A percentile compares a stretch with the other conserved stretches of the same genome.
Evolutionary conservation across 192 early-diverging fungal genomes (phyloP).

Genomic region (Diversispora eburnea): DNA sequence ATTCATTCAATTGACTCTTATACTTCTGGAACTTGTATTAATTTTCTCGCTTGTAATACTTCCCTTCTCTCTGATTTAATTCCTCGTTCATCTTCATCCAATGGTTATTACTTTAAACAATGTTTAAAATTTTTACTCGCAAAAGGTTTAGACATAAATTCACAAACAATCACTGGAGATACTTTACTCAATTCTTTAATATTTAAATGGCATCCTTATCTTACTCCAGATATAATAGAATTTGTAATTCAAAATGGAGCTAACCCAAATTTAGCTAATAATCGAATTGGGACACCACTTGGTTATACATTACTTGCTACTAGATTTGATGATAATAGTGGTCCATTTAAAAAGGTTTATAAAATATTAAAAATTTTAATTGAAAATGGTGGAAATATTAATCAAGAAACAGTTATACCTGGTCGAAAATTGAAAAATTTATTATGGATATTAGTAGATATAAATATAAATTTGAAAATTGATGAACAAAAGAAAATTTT

Average conservation of each 20-base stretch:
- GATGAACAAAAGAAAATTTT: background rate
- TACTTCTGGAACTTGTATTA: conserved; percentile 3
- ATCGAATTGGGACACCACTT: background rate
- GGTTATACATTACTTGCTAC: conserved; percentile 5
- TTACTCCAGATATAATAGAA: background rate
- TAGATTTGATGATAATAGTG: background rate
- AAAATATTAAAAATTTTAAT: conserved; percentile 14
- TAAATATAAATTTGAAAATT: background rate
- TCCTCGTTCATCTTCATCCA: background rate
- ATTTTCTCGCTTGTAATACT: background rate
- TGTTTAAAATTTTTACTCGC: background rate
- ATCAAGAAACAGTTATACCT: background rate
- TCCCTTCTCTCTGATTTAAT: background rate
- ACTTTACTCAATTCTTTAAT: conserved; percentile 10
- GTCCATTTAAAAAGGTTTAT: conserved; percentile 16
- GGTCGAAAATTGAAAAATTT: conserved; percentile 10
- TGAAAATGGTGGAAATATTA: conserved; percentile 2
- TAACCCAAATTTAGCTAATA: background rate
- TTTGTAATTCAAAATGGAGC: background rate
- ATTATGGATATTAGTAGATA: conserved; percentile 3
- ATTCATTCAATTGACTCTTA: background rate
- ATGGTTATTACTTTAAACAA: background rate
- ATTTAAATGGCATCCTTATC: conserved; percentile 12
- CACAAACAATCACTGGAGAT: background rate
- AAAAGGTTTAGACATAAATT: conserved; percentile 11